phyloP scores from a whole-genome alignment of 2,329 filamentous ascomycete genomes.

The Neurospora sp. region DNA sequence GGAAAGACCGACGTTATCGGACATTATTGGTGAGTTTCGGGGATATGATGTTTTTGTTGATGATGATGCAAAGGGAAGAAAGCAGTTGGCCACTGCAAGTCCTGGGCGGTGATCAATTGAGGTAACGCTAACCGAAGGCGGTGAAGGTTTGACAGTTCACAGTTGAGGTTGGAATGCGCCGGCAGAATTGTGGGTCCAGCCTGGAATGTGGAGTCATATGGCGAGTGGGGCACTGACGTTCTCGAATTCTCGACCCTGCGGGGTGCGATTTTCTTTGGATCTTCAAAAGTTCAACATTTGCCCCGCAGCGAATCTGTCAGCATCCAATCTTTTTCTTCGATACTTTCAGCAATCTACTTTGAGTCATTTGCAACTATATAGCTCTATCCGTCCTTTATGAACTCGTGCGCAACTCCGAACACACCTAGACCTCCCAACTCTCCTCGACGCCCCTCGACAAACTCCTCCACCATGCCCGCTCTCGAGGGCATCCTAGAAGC shows the following conservation, averaged over 20 bases:
- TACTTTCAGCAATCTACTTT: background rate
- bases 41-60: background rate
- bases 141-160: background rate
- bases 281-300: background rate
- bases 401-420: background rate
- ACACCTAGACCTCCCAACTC: background rate
- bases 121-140: background rate
- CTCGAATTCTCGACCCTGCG: background rate
- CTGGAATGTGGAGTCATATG: background rate
- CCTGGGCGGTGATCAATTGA: background rate
- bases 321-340: background rate
- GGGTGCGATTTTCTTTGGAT: background rate
- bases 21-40: constrained; percentile 48
- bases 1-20: constrained; percentile 90
- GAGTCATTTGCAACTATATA: background rate
- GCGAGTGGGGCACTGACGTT: background rate
- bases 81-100: background rate
- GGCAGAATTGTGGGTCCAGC: background rate
- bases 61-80: background rate
- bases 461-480: constrained; percentile 22
- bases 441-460: background rate
- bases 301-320: background rate
- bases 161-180: background rate
- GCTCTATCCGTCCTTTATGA: background rate
- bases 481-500: constrained; percentile 16